A percentile compares a stretch with the other conserved stretches of the same genome.
Conservation (phyloP, 2,329 filamentous ascomycete genomes). For the Akanthomyces lecanii region DNA sequence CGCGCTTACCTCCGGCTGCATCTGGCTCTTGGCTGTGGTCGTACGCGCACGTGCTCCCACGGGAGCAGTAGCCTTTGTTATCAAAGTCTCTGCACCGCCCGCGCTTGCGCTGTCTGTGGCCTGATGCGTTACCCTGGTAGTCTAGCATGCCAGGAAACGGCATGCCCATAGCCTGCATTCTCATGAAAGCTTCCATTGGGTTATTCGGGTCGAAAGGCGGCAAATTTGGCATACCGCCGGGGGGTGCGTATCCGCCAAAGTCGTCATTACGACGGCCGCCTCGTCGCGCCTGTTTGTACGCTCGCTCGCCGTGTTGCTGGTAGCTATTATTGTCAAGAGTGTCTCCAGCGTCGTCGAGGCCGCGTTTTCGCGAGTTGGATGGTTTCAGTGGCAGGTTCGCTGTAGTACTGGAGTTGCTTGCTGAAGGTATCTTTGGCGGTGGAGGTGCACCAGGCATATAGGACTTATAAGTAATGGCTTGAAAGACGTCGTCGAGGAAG, state of each 20-base stretch:
- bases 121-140: constrained; percentile 28
- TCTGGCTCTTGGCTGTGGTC: constrained; percentile 59
- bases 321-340: constrained; percentile 21
- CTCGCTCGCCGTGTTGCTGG: constrained; percentile 36
- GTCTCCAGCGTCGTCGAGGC: constrained; percentile 29
- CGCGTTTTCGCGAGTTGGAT: constrained; percentile 31
- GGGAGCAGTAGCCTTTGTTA: constrained; percentile 65
- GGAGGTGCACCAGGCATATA: constrained; percentile 54
- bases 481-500: constrained; percentile 70
- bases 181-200: constrained; percentile 57
- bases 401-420: constrained; percentile 11
- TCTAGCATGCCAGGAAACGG: constrained; percentile 38
- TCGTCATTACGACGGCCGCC: constrained; percentile 37
- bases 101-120: constrained; percentile 33
- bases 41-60: constrained; percentile 63
- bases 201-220: constrained; percentile 55
- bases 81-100: constrained; percentile 67
- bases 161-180: constrained; percentile 56
- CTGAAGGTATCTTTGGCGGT: constrained; percentile 28
- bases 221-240: constrained; percentile 23
- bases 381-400: constrained; percentile 20
- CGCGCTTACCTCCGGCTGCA: not conserved
- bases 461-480: constrained; percentile 57
- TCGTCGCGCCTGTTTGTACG: constrained; percentile 58
- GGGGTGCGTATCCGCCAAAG: constrained; percentile 18